Conservation (phyloP, 495 filamentous ascomycete genomes). For the Parathielavia hyrcaniae region DNA sequence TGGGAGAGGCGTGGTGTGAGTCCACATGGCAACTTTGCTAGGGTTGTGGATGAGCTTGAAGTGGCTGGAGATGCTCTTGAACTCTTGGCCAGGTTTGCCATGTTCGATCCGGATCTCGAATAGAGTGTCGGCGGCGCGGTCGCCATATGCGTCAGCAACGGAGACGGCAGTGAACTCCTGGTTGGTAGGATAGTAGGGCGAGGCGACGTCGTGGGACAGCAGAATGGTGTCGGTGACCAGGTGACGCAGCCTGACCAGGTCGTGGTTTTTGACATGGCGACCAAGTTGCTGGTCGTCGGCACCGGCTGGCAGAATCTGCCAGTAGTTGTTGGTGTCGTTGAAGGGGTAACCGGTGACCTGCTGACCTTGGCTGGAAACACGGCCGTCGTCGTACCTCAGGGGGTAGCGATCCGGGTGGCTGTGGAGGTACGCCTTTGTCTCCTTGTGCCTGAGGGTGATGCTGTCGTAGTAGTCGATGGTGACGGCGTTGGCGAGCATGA, state of each 20-base stretch:
- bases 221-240: slow-evolving; percentile 80
- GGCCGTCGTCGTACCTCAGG: slow-evolving; percentile 91
- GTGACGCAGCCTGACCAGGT: slow-evolving; percentile 82
- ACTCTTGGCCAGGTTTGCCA: slow-evolving; percentile 73
- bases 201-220: slow-evolving; percentile 96
- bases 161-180: slow-evolving; percentile 92
- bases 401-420: slow-evolving; percentile 87
- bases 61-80: slow-evolving; percentile 80
- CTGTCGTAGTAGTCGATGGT: slow-evolving; percentile 84
- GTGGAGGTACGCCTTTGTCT: slow-evolving; percentile 92
- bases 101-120: slow-evolving; percentile 90
- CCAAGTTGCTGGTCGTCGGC: slow-evolving; percentile 49
- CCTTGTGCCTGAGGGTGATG: slow-evolving; percentile 88
- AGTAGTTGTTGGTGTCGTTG: slow-evolving; percentile 98
- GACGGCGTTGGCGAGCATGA: slow-evolving; percentile 78
- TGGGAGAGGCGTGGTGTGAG: slow-evolving; percentile 83
- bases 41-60: slow-evolving; percentile 94
- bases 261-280: slow-evolving; percentile 72
- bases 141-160: slow-evolving; percentile 63
- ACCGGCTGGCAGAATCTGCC: slow-evolving; percentile 74
- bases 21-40: slow-evolving; percentile 98
- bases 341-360: slow-evolving; percentile 97
- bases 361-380: slow-evolving; percentile 94
- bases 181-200: slow-evolving; percentile 93
- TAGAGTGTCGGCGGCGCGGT: slow-evolving; percentile 79